phyloP scores from a whole-genome alignment of 257 asterid genomes.

The Sherardia arvensis region DNA sequence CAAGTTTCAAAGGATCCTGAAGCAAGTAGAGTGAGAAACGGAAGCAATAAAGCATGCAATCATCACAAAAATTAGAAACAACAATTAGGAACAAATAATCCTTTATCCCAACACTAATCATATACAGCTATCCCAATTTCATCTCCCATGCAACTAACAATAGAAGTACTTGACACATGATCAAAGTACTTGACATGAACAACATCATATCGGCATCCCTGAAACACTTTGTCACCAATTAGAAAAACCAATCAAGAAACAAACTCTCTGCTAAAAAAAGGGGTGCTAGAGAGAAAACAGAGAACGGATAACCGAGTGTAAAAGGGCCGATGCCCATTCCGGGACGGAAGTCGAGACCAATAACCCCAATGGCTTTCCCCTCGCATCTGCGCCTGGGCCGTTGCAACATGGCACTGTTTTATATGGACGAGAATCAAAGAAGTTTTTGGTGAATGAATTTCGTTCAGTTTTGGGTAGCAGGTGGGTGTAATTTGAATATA shows the following conservation, averaged over 20 bases:
- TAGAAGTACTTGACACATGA: slow-evolving; percentile 49
- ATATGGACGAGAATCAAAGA: background rate
- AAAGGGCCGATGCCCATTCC: slow-evolving; percentile 77
- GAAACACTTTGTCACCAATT: slow-evolving; percentile 8
- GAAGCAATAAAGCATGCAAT: no score
- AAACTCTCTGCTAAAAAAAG: background rate
- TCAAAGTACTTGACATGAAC: slow-evolving; percentile 82
- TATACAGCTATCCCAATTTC: background rate
- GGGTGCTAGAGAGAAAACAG: background rate
- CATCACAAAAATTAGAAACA: background rate
- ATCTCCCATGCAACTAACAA: background rate
- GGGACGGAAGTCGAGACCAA: slow-evolving; percentile 77
- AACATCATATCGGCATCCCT: slow-evolving; percentile 87
- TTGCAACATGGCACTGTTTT: slow-evolving; percentile 30
- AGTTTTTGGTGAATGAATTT: background rate
- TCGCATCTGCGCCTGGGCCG: slow-evolving; percentile 79
- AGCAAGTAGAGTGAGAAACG: no score
- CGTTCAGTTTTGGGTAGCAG: background rate
- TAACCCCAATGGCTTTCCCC: slow-evolving; percentile 80
- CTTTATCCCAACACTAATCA: background rate
- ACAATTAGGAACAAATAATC: background rate
- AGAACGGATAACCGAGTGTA: slow-evolving; percentile 42
- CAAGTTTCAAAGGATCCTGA: slow-evolving; percentile 79
- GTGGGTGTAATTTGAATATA: no score
- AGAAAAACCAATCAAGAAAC: background rate